Percentiles rank a stretch among this genome's conserved stretches.
Evolutionary conservation across 108 stramenopile genomes (phyloP).

Genomic region (Bacterosira constricta): DNA sequence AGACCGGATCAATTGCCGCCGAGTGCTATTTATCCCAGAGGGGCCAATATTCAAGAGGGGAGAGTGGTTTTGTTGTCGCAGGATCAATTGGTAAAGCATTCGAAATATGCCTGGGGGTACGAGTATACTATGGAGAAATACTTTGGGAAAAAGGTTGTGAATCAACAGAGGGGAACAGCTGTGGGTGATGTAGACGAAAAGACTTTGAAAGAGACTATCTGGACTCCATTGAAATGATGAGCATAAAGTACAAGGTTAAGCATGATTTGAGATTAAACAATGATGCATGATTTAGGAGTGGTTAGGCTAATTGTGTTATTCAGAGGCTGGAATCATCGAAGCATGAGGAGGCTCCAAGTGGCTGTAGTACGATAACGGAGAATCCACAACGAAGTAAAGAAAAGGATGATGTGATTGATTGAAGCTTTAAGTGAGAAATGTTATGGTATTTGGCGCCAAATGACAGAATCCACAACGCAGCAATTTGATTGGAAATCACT

Average conservation of each 20-base stretch:
- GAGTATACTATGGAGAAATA: slow-evolving; percentile 41
- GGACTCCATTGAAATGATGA: slow-evolving; percentile 31
- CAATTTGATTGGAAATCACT: too few species aligned
- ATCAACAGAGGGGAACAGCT: slow-evolving; percentile 30
- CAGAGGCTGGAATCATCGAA: too few species aligned
- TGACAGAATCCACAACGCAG: too few species aligned
- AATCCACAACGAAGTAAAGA: too few species aligned
- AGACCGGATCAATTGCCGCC: slow-evolving; percentile 26
- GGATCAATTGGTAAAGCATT: slow-evolving; percentile 44
- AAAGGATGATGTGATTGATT: too few species aligned
- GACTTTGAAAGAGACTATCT: slow-evolving; percentile 7
- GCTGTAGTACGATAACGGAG: too few species aligned
- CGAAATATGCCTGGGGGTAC: slow-evolving; percentile 50
- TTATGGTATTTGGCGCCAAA: too few species aligned
- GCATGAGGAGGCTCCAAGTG: too few species aligned
- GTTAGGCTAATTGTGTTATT: too few species aligned
- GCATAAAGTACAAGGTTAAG: not conserved
- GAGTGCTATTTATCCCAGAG: slow-evolving; percentile 19
- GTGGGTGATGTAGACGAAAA: slow-evolving; percentile 21
- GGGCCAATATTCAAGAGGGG: slow-evolving; percentile 46
- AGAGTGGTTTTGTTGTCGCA: slow-evolving; percentile 33
- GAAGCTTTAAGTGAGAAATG: too few species aligned
- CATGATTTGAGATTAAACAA: not conserved
- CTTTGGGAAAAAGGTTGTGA: slow-evolving; percentile 29
- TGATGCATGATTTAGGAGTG: too few species aligned